Percentiles rank a stretch among this genome's conserved stretches.
Evolutionary conservation across 2,329 filamentous ascomycete species (phyloP).

Genomic region (Westerdykella ornata): DNA sequence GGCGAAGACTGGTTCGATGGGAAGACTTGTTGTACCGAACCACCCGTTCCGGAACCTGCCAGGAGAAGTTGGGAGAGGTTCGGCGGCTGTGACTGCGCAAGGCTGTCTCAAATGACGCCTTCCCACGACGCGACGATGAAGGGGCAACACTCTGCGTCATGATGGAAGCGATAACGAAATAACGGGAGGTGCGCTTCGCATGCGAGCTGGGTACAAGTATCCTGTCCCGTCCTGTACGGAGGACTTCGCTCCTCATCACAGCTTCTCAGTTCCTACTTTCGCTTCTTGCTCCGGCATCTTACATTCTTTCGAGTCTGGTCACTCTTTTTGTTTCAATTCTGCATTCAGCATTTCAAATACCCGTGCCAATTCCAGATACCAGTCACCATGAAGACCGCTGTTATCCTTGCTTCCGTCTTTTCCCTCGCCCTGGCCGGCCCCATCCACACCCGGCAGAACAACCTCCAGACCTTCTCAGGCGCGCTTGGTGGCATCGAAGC

Average conservation of each 20-base stretch:
- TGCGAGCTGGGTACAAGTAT: neutral
- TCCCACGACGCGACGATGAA: constrained; percentile 2
- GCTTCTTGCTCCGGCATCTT: neutral
- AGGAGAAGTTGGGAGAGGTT: neutral
- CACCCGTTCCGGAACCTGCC: neutral
- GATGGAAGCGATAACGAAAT: neutral
- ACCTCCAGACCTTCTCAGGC: constrained; percentile 37
- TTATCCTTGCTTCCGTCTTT: constrained; percentile 15
- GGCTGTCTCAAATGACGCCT: neutral
- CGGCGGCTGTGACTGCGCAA: neutral
- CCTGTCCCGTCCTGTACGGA: neutral
- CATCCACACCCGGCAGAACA: constrained; percentile 19
- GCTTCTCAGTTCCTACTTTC: neutral
- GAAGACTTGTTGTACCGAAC: neutral
- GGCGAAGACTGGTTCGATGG: neutral
- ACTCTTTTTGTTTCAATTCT: constrained; percentile 3
- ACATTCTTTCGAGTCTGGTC: constrained; percentile 1
- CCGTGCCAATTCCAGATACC: neutral
- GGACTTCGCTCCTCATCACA: neutral
- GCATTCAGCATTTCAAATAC: constrained; percentile 2
- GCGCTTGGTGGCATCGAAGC: constrained; percentile 50
- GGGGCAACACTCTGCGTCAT: neutral
- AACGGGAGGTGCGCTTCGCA: neutral
- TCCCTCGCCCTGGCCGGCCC: constrained; percentile 15
- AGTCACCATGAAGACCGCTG: constrained; percentile 19